Evolutionary conservation across 352 stramenopile species (phyloP), one percentile per base, ranked within the genome.

Genomic region (Phytophthora pisi): DNA sequence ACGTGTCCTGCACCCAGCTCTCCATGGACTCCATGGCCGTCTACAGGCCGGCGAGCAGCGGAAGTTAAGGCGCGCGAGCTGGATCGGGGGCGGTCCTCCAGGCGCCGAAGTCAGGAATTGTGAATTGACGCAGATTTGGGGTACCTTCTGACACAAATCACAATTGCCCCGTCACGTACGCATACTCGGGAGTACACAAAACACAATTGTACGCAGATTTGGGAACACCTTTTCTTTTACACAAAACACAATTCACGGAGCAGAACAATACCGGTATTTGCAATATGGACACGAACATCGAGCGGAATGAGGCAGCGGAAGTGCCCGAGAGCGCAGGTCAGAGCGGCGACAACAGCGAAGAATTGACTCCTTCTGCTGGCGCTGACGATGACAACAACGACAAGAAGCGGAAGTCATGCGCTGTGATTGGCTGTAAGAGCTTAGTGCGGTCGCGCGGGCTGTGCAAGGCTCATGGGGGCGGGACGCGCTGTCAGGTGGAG

Each of bases 1-100:
- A 93, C 10, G 80, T 81, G 72, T 92, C 82, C 40, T 92, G 85
- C 26, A 92, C 80, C 88, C 88, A 96, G 40, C 58, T 68, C 64
- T 90, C 81, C 45, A 91, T 72, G 18, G 64, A 68, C 42, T 89
- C 82, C 82, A 91, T 91, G 18, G 36, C 42, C 28, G 28, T 31
- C 28, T 31, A 31, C 5, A 9, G 6, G 28, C 28, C 28, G 28
- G 2, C 6, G 9, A 7, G 28, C 6, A 10, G 28, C 28, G 28
- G 28, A 7, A 34, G 28, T 34, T 34, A 1, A 34, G 2, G 28
- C 28, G 28, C 28, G 28, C 28, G 28, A 34, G 34, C 7, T 23
- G n/a, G n/a, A n/a, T 51, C 52, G n/a, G 28, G 28, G 45, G 45
- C 28, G 28, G 20, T 20, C 20, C 20, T 20, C 20, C 20, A 20